Conservation (phyloP, 164 flowering plant species). For the Kingdonia uniflora region DNA sequence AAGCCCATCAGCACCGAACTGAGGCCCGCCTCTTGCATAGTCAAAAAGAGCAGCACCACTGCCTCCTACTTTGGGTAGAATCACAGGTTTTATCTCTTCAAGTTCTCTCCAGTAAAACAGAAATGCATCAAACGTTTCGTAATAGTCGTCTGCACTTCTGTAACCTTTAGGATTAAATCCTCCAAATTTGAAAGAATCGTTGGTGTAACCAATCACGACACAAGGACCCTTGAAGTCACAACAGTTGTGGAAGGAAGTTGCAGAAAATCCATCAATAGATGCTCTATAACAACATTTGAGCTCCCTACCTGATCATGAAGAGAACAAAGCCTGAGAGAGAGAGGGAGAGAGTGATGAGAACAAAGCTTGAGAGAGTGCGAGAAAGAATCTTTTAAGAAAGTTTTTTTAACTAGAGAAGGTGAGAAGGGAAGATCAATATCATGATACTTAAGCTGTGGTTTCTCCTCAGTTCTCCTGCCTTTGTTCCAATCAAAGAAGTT, state of each 20-base stretch:
- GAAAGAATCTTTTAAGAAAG: slow-evolving; percentile 58
- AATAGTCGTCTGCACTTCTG: slow-evolving; percentile 81
- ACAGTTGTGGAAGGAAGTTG: slow-evolving; percentile 51
- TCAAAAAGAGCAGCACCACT: slow-evolving; percentile 96
- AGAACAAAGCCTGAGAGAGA: not conserved
- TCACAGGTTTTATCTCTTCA: slow-evolving; percentile 31
- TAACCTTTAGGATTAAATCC: slow-evolving; percentile 93
- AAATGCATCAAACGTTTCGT: slow-evolving; percentile 82
- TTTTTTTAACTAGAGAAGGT: slow-evolving; percentile 50
- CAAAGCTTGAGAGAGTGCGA: too few species aligned
- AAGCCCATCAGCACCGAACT: slow-evolving; percentile 88
- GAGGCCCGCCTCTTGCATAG: slow-evolving; percentile 90
- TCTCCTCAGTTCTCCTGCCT: slow-evolving; percentile 27
- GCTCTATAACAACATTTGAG: slow-evolving; percentile 89
- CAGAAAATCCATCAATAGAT: slow-evolving; percentile 69
- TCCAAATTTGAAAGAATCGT: slow-evolving; percentile 75
- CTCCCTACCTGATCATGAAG: slow-evolving; percentile 49
- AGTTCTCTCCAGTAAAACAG: slow-evolving; percentile 62
- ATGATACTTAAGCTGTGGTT: slow-evolving; percentile 52
- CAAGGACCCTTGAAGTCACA: slow-evolving; percentile 93
- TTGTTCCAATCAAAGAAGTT: slow-evolving; percentile 63
- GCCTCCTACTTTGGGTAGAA: slow-evolving; percentile 80
- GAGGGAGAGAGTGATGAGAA: slow-evolving; percentile 11
- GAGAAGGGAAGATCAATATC: slow-evolving; percentile 69
- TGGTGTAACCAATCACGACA: slow-evolving; percentile 73